Conservation (phyloP, 2,329 filamentous ascomycete species). For the Penicillium sp. region DNA sequence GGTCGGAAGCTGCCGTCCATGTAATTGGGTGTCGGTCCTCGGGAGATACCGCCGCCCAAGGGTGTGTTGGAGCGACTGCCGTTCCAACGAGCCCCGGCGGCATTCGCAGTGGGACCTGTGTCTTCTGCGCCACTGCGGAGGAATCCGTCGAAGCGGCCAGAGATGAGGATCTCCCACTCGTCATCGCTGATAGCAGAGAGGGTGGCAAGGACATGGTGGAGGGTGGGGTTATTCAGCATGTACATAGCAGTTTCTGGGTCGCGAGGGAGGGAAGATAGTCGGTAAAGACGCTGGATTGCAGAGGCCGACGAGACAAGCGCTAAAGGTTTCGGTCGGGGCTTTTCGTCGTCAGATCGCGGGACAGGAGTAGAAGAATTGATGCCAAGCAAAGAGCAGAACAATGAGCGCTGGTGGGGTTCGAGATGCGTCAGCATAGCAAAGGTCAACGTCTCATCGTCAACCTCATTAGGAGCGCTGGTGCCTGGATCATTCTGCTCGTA, state of each 20-base stretch:
- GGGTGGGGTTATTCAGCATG: constrained; percentile 74
- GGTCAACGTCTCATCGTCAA: constrained; percentile 88
- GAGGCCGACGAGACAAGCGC: constrained; percentile 72
- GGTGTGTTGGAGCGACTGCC: constrained; percentile 43
- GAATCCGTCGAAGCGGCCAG: constrained; percentile 92
- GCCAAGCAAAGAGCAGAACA: constrained; percentile 77
- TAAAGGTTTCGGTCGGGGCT: constrained; percentile 64
- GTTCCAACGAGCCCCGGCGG: constrained; percentile 28
- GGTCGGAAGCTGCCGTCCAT: constrained; percentile 44
- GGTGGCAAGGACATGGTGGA: constrained; percentile 84
- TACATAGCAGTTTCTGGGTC: constrained; percentile 85
- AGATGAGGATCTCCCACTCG: constrained; percentile 96
- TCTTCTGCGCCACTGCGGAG: constrained; percentile 86
- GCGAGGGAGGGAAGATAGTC: constrained; percentile 68
- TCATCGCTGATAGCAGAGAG: constrained; percentile 81
- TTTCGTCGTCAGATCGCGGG: constrained; percentile 60
- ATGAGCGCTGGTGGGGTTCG: constrained; percentile 68
- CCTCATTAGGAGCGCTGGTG: constrained; percentile 75
- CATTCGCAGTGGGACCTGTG: constrained; percentile 25
- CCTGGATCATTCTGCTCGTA: constrained; percentile 72
- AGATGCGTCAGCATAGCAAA: constrained; percentile 93
- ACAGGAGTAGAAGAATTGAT: constrained; percentile 58
- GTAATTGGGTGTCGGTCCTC: constrained; percentile 35
- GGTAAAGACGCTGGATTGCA: constrained; percentile 81
- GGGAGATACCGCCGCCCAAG: constrained; percentile 34